phyloP scores from a whole-genome alignment of 2,329 filamentous ascomycete species.

The Sclerotiophoma versabilis region DNA sequence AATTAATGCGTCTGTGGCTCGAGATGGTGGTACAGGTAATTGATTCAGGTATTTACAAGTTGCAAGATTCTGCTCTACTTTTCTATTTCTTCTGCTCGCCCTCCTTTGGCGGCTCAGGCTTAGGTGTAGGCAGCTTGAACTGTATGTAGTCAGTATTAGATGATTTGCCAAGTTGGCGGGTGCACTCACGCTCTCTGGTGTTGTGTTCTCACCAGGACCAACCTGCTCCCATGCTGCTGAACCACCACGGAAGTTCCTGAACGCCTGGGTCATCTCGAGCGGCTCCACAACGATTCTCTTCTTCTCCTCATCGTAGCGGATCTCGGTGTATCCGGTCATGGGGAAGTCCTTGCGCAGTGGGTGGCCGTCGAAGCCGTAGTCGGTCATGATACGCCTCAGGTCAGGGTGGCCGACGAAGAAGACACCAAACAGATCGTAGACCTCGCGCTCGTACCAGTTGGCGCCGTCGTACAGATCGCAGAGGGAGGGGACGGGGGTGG shows the following conservation, averaged over 20 bases:
- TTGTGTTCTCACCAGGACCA: constrained; percentile 76
- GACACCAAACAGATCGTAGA: constrained; percentile 96
- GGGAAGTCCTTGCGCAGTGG: constrained; percentile 98
- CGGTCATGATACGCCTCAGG: constrained; percentile 96
- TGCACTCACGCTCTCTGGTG: constrained; percentile 66
- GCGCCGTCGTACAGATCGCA: constrained; percentile 89
- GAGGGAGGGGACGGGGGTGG: constrained; percentile 88
- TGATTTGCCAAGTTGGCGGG: constrained; percentile 42
- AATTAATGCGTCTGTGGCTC: neutral
- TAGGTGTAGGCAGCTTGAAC: constrained; percentile 94
- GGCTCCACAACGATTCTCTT: constrained; percentile 99
- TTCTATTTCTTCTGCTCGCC: constrained; percentile 90
- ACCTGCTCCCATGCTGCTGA: constrained; percentile 70
- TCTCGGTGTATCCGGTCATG: constrained; percentile 95
- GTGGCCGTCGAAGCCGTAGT: constrained; percentile 98
- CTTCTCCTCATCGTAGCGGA: constrained; percentile 99
- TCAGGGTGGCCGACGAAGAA: constrained; percentile 97
- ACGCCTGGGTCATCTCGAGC: constrained; percentile 95
- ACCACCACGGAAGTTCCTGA: constrained; percentile 96
- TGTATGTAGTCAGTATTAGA: constrained; percentile 34
- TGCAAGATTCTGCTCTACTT: neutral
- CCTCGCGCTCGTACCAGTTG: constrained; percentile 98
- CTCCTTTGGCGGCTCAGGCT: constrained; percentile 85
- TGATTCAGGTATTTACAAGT: constrained; percentile 51
- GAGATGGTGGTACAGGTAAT: constrained; percentile 22